A percentile compares a stretch with the other conserved stretches of the same genome.
These are phyloP conservation scores for Erythrobasidium yunnanense DNA, from an alignment of 768 basidiomycete genomes.

Conservation along the genomic window DNA sequence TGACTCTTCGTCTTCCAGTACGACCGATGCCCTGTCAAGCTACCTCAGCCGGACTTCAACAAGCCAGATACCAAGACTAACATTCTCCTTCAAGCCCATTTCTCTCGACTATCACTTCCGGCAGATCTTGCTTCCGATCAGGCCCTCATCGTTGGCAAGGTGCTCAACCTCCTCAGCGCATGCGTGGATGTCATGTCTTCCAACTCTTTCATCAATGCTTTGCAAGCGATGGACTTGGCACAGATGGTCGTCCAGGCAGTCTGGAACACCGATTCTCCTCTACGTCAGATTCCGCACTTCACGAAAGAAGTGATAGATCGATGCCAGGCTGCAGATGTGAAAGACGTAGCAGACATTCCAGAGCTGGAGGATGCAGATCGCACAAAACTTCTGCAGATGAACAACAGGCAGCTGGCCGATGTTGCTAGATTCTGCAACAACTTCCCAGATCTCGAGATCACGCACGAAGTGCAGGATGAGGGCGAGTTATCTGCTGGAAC, in stretches of 20 bases:
- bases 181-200: slow-evolving; percentile 68
- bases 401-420: slow-evolving; percentile 74
- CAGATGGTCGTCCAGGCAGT: slow-evolving; percentile 98
- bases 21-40: slow-evolving; percentile 91
- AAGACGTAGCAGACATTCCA: slow-evolving; percentile 94
- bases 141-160: slow-evolving; percentile 71
- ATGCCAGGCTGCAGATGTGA: slow-evolving; percentile 68
- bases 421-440: slow-evolving; percentile 93
- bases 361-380: slow-evolving; percentile 92
- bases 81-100: slow-evolving; percentile 91
- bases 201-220: slow-evolving; percentile 84
- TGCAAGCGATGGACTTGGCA: slow-evolving; percentile 92
- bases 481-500: slow-evolving; percentile 75
- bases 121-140: slow-evolving; percentile 92
- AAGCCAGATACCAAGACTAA: slow-evolving; percentile 97
- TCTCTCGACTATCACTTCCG: slow-evolving; percentile 80
- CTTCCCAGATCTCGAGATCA: slow-evolving; percentile 72
- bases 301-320: slow-evolving; percentile 76
- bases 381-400: slow-evolving; percentile 70
- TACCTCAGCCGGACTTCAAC: slow-evolving; percentile 66
- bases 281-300: slow-evolving; percentile 95
- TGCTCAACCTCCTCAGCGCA: slow-evolving; percentile 51
- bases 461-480: slow-evolving; percentile 65
- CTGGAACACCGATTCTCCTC: slow-evolving; percentile 92
- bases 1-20: slow-evolving; percentile 48